Evolutionary conservation across 257 asterid species (phyloP).

Genomic region (Solanum stenotomum): DNA sequence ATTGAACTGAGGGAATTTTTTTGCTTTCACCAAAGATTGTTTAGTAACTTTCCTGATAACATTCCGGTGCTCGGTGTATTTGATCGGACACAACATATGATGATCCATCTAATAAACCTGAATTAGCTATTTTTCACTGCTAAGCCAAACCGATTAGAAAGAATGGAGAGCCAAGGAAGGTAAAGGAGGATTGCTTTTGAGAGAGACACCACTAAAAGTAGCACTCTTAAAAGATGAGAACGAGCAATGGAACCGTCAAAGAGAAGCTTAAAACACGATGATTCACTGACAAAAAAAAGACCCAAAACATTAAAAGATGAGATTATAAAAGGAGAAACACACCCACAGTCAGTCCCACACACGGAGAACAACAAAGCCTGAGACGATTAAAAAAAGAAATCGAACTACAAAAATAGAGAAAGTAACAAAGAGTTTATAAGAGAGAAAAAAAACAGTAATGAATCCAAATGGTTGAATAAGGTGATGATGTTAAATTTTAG

Average conservation of each 20-base stretch:
- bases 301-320: slow-evolving; percentile 28
- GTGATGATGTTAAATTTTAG: background rate
- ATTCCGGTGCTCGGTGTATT: slow-evolving; percentile 52
- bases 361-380: background rate
- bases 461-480: background rate
- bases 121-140: background rate
- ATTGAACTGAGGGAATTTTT: slow-evolving; percentile 1
- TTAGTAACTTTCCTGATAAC: slow-evolving; percentile 31
- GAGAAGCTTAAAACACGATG: slow-evolving; percentile 19
- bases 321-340: slow-evolving; percentile 3
- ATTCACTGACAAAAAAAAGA: slow-evolving; percentile 34
- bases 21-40: slow-evolving; percentile 15
- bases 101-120: slow-evolving; percentile 34
- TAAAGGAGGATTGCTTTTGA: slow-evolving; percentile 13
- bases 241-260: slow-evolving; percentile 13
- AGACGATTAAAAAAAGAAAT: background rate
- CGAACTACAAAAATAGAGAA: background rate
- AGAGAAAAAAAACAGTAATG: background rate
- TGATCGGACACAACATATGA: slow-evolving; percentile 36
- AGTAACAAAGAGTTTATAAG: background rate
- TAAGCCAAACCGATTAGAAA: background rate
- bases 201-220: background rate
- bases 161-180: background rate
- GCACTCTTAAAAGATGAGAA: slow-evolving; percentile 5
- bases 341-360: background rate